phyloP scores from a whole-genome alignment of 805 yeast species.

The Wickerhamiella lipophila region DNA sequence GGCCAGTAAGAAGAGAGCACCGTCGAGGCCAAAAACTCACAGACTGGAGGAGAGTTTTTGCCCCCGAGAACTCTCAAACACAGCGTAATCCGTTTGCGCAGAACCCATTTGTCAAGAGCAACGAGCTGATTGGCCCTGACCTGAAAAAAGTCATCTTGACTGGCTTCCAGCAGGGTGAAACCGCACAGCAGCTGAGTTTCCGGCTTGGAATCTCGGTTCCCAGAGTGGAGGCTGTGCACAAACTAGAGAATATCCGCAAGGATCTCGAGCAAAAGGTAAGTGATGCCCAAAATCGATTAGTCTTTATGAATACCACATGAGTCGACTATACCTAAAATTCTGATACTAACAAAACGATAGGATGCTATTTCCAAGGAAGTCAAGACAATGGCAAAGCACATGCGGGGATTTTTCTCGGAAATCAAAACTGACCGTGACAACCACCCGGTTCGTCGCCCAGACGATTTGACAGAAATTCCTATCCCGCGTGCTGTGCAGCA shows the following conservation, averaged over 20 bases:
- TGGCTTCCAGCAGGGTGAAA: constrained; percentile 42
- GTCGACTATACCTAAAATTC: constrained; percentile 17
- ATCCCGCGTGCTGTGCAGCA: constrained; percentile 69
- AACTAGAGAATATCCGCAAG: constrained; percentile 52
- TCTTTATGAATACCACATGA: constrained; percentile 50
- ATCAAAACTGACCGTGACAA: constrained; percentile 22
- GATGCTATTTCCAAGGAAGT: constrained; percentile 44
- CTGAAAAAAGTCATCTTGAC: constrained; percentile 49
- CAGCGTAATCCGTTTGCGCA: constrained; percentile 62
- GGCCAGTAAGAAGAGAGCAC: constrained; percentile 25
- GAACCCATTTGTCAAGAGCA: constrained; percentile 59
- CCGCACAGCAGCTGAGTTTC: constrained; percentile 63
- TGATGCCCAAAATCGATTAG: constrained; percentile 47
- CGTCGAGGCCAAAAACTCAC: constrained; percentile 17
- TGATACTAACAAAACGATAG: constrained; percentile 24
- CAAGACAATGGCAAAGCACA: constrained; percentile 41
- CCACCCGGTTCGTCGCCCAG: constrained; percentile 33
- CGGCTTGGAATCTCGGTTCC: constrained; percentile 70
- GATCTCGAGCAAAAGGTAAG: constrained; percentile 48
- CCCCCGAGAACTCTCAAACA: constrained; percentile 14
- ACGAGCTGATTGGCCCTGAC: constrained; percentile 43
- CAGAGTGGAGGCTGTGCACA: constrained; percentile 78
- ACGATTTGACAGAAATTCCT: constrained; percentile 88
- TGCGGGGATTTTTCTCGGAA: constrained; percentile 75
- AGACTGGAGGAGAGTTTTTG: constrained; percentile 25